Percentiles rank a stretch among this genome's conserved stretches.
phyloP scores from a whole-genome alignment of 805 yeast genomes.

The Starmerella etchellsii region DNA sequence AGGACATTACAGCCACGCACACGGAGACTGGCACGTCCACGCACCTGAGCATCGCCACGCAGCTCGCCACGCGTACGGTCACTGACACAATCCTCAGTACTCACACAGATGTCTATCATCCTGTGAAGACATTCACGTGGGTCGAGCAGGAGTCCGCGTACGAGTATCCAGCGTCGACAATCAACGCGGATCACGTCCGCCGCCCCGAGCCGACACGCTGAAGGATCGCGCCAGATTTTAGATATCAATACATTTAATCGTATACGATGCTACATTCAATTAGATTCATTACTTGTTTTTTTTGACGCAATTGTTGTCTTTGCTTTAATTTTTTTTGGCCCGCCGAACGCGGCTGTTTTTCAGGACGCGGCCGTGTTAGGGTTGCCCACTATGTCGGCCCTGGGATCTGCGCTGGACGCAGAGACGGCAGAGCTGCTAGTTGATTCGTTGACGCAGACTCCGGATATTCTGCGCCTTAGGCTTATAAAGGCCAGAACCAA shows the following conservation, averaged over 20 bases:
- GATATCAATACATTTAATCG: background rate
- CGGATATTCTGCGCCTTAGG: conserved; percentile 8
- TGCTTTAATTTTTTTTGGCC: too few relatives aligned
- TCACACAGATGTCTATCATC: conserved; percentile 7
- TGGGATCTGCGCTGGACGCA: conserved; percentile 1
- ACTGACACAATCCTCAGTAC: conserved; percentile 9
- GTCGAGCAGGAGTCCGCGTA: conserved; percentile 8
- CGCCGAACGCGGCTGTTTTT: too few relatives aligned
- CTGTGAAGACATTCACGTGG: conserved; percentile 9
- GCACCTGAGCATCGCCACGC: conserved; percentile 2
- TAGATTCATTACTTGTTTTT: background rate
- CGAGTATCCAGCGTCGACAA: conserved; percentile 17
- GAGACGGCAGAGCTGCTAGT: conserved; percentile 11
- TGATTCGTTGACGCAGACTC: conserved; percentile 9
- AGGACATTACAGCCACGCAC: conserved; percentile 6
- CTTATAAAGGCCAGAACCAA: conserved; percentile 12
- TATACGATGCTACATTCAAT: too few relatives aligned
- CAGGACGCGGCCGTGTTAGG: too few relatives aligned
- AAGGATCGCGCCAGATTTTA: too few relatives aligned
- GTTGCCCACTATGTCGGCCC: too few relatives aligned
- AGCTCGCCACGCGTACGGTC: conserved; percentile 8
- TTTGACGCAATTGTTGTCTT: background rate
- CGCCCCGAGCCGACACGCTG: too few relatives aligned
- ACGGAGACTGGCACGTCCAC: conserved; percentile 11
- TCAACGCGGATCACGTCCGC: conserved; percentile 5